Conservation (phyloP, 2,329 filamentous ascomycete genomes). For the Biscogniauxia mediterranea region DNA sequence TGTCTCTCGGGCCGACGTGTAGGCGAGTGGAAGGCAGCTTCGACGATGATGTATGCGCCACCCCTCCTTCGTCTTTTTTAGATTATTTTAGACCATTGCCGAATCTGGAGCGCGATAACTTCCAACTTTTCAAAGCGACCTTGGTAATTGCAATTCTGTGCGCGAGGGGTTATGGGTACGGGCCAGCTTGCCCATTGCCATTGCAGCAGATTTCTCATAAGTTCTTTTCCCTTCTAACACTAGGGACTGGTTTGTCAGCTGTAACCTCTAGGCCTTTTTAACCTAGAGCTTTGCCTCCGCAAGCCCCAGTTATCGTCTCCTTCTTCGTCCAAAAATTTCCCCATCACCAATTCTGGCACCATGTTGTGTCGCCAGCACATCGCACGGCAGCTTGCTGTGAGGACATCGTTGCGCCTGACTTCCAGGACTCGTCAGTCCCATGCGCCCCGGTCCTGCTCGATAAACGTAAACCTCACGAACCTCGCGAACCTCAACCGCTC, state of each 20-base stretch:
- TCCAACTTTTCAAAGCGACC: background rate
- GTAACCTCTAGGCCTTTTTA: background rate
- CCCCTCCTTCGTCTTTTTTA: background rate
- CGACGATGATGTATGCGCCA: background rate
- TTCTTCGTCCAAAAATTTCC: conserved; percentile 18
- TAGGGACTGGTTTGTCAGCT: background rate
- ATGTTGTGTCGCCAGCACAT: conserved; percentile 36
- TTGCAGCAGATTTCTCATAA: background rate
- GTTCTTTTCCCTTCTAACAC: background rate
- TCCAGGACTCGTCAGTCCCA: conserved; percentile 20
- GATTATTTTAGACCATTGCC: background rate
- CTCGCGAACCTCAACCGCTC: conserved; percentile 16
- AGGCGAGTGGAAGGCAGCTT: background rate
- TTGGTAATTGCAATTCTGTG: background rate
- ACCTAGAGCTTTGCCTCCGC: background rate
- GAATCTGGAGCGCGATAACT: background rate
- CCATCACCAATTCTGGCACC: conserved; percentile 6
- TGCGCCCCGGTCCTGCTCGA: conserved; percentile 26
- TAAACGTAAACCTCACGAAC: conserved; percentile 19
- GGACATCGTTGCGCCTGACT: conserved; percentile 22
- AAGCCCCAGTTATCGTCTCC: conserved; percentile 16
- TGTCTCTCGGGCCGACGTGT: background rate
- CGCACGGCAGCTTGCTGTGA: conserved; percentile 29
- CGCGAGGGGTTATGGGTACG: background rate
- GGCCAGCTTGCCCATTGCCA: background rate